Evolutionary conservation across 257 asterid genomes (phyloP).

Genomic region (Ophiorrhiza pumila): DNA sequence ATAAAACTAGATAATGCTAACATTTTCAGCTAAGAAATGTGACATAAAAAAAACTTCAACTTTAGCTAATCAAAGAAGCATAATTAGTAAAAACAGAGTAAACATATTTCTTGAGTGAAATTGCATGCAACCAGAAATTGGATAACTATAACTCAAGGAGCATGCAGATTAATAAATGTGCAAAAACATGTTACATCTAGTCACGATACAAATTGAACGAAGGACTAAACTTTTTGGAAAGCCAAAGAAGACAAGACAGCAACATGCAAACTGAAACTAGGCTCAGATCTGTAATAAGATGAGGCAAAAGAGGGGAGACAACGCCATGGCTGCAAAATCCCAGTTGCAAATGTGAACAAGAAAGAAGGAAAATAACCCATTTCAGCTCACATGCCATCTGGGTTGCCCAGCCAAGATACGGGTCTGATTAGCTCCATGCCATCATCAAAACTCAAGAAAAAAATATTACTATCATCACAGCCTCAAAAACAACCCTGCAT

Average conservation of each 20-base stretch:
- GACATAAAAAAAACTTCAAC: no score
- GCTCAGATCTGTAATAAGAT: constrained; percentile 19
- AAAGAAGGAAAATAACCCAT: not conserved
- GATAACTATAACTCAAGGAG: no score
- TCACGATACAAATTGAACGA: not conserved
- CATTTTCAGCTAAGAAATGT: no score
- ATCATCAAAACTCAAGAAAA: constrained; percentile 3
- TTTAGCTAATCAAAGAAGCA: no score
- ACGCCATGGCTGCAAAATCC: constrained; percentile 33
- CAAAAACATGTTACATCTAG: no score
- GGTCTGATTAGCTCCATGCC: constrained; percentile 12
- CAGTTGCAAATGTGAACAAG: constrained; percentile 3
- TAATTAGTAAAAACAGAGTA: no score
- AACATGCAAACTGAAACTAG: not conserved
- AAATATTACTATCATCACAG: constrained; percentile 27
- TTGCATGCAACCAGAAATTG: no score
- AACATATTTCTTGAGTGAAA: no score
- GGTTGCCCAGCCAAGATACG: constrained; percentile 31
- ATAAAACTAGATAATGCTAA: no score
- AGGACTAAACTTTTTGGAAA: not conserved
- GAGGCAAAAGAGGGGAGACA: not conserved
- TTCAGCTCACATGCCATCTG: constrained; percentile 5
- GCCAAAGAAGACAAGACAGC: not conserved
- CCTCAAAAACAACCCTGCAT: not conserved
- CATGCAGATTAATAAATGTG: no score